Base-by-base conservation (phyloP, 129 eudicot genomes). In the Centrapalus pauciflorus region DNA sequence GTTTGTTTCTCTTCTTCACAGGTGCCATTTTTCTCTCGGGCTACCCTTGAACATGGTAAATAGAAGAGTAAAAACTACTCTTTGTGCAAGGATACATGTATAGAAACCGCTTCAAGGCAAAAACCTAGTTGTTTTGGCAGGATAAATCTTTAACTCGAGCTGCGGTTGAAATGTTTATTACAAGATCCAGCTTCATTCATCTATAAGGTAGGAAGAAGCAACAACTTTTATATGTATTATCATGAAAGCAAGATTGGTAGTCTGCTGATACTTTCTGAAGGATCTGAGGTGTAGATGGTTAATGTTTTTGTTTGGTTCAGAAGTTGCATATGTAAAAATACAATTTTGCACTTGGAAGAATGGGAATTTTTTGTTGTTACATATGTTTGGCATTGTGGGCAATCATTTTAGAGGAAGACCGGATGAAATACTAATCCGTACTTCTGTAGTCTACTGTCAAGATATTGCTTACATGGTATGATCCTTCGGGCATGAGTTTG, bases 61-160 rank as follows among this genome's bases (percentile, higher is more conserved):
- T 77, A 71, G 49, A 71, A 26, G 74, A 71, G 64, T 30, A 55
- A 70, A 52, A 4, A 51, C 45, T 3, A 33, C 43, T 61, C 30
- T 17, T 4, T 14, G 8, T 17, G 12, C 13, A 33, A n/a, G 0
- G 24, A n/a, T 46, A 55, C 12, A 25, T 38, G 13, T 77, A 69
- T 64, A 64, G 74, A 57, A 65, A 64, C 72, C 16, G 69, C 64
- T 56, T 57, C 5, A 54, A 37, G 43, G 45, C 72, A 55, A 23
- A 65, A 55, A 19, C 66, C 37, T 12, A 28, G 28, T 43, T 21
- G 17, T 28, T 40, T 58, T 32, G 29, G 72, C 56, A n/a, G 48
- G 55, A 43, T 63, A 29, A 29, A 40, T 69, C 77, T 41, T 57
- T 66, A 64, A 66, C 27, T 8, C 27, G 38, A 37, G 62, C 49